Evolutionary conservation across 176 grass and related monocot genomes (phyloP).

Genomic region (Aegilops longissima): DNA sequence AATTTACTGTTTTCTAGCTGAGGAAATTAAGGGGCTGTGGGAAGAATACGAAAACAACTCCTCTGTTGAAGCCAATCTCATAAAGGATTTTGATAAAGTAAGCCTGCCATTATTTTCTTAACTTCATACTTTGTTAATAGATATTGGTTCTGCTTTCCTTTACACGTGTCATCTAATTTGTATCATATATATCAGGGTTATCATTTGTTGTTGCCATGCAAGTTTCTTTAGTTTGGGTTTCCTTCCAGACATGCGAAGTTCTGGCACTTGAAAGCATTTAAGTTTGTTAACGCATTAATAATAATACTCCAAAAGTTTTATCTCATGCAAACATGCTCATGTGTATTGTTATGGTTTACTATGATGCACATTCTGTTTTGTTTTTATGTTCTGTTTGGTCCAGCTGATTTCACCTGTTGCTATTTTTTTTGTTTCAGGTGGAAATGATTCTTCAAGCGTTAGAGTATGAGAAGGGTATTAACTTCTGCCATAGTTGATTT

Average conservation of each 20-base stretch:
- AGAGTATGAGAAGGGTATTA: conserved; percentile 90
- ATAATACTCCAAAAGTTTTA: neutral
- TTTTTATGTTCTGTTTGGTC: neutral
- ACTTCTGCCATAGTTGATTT: neutral
- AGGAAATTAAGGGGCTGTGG: conserved; percentile 92
- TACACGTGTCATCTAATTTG: neutral
- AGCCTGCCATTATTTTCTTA: neutral
- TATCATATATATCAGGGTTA: neutral
- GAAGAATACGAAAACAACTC: conserved; percentile 94
- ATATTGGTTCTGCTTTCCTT: neutral
- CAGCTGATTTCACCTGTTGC: conserved; percentile 10
- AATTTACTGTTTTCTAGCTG: conserved; percentile 49
- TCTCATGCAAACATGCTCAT: neutral
- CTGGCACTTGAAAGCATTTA: neutral
- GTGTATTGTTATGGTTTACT: conserved; percentile 3
- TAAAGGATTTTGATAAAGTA: conserved; percentile 99
- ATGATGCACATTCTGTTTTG: neutral
- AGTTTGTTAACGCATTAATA: neutral
- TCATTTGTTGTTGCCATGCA: neutral
- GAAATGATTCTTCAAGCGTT: conserved; percentile 99
- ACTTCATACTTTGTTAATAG: neutral
- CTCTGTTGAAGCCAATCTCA: conserved; percentile 90
- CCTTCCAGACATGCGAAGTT: neutral
- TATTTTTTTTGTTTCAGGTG: conserved; percentile 57
- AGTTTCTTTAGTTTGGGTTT: conserved; percentile 18